Conservation (phyloP, 2,329 filamentous ascomycete genomes). For the Mollisiaceae sp. region DNA sequence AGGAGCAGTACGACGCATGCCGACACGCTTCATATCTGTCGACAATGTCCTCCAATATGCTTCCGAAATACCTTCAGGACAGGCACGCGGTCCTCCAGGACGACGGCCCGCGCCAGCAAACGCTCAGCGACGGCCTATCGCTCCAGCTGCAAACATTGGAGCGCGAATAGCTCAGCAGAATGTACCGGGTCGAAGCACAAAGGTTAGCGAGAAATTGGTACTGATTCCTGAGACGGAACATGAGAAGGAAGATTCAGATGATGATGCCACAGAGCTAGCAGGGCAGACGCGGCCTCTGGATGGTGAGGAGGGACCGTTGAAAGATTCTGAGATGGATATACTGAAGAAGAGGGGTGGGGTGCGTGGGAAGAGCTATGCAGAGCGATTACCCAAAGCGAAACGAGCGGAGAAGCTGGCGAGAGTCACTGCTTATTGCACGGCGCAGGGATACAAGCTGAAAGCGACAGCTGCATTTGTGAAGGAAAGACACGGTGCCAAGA, state of each 20-base stretch:
- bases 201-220: constrained; percentile 96
- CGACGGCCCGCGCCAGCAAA: constrained; percentile 51
- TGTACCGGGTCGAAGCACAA: constrained; percentile 85
- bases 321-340: constrained; percentile 70
- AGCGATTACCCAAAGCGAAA: constrained; percentile 86
- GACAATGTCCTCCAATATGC: constrained; percentile 95
- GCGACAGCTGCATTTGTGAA: constrained; percentile 87
- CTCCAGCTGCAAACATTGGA: constrained; percentile 47
- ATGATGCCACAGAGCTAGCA: constrained; percentile 56
- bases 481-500: constrained; percentile 85
- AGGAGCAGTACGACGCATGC: constrained; percentile 45
- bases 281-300: constrained; percentile 52
- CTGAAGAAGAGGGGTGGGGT: constrained; percentile 65
- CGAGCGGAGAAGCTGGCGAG: constrained; percentile 86
- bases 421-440: constrained; percentile 95
- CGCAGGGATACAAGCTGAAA: constrained; percentile 89
- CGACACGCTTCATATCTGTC: constrained; percentile 82
- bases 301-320: constrained; percentile 69
- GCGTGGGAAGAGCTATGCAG: constrained; percentile 87
- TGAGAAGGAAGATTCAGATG: constrained; percentile 63
- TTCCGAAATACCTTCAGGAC: constrained; percentile 92
- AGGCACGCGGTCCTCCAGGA: constrained; percentile 73
- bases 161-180: constrained; percentile 51
- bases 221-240: constrained; percentile 81
- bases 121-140: constrained; percentile 52